These are phyloP conservation scores for Aspergillus novofumigatus DNA, from an alignment of 2,329 filamentous ascomycete species.

Conservation along the genomic window DNA sequence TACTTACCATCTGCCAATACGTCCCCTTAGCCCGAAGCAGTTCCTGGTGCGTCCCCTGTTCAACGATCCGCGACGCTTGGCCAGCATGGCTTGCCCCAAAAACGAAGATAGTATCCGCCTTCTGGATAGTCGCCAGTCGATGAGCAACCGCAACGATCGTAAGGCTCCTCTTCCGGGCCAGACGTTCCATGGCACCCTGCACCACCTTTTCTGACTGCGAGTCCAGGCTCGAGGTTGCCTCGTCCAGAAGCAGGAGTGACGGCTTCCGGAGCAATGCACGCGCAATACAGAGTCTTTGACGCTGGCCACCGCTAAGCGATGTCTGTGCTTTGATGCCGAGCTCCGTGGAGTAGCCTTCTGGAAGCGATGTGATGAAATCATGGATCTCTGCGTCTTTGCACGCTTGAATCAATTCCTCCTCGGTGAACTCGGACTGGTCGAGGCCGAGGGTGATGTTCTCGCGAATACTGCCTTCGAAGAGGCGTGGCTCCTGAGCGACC, in stretches of 20 bases:
- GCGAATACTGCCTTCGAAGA: slow-evolving; percentile 45
- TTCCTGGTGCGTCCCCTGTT: slow-evolving; percentile 57
- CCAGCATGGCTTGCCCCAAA: slow-evolving; percentile 56
- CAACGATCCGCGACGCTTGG: slow-evolving; percentile 46
- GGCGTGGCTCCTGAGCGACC: slow-evolving; percentile 41
- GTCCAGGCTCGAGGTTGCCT: slow-evolving; percentile 59
- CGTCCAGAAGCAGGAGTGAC: slow-evolving; percentile 53
- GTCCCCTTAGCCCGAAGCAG: slow-evolving; percentile 48
- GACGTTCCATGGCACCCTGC: slow-evolving; percentile 63
- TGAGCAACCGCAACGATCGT: slow-evolving; percentile 76
- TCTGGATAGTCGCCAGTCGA: slow-evolving; percentile 70
- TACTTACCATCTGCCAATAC: slow-evolving; percentile 53
- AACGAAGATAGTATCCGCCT: slow-evolving; percentile 76
- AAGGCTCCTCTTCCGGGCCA: slow-evolving; percentile 50
- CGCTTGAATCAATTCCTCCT: slow-evolving; percentile 44
- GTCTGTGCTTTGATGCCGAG: slow-evolving; percentile 47
- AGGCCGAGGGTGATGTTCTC: slow-evolving; percentile 48
- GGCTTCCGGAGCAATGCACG: slow-evolving; percentile 52
- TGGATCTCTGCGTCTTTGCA: slow-evolving; percentile 51
- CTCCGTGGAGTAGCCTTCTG: slow-evolving; percentile 48
- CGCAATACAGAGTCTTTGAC: slow-evolving; percentile 54
- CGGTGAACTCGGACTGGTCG: slow-evolving; percentile 20
- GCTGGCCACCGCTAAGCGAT: slow-evolving; percentile 52
- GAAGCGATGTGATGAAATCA: slow-evolving; percentile 51
- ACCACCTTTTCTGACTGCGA: slow-evolving; percentile 64